Evolutionary conservation across 2,329 filamentous ascomycete species (phyloP).

Genomic region (Clonostachys sp.): DNA sequence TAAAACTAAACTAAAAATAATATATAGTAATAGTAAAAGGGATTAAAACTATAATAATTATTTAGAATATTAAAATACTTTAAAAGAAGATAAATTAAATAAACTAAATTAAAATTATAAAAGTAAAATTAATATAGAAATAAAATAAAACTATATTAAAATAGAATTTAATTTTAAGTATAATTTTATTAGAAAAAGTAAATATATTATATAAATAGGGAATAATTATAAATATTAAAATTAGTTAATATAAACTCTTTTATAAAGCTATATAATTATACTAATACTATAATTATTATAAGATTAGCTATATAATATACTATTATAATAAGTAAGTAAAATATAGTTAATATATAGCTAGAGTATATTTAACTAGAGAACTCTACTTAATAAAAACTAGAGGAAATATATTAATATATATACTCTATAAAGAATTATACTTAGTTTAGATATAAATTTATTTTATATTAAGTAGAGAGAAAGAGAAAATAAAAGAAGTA

Average conservation of each 20-base stretch:
- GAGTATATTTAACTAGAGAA: too few relatives aligned
- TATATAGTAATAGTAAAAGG: neutral
- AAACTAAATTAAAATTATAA: neutral
- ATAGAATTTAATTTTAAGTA: neutral
- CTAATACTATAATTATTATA: neutral
- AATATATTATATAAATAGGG: neutral
- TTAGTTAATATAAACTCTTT: neutral
- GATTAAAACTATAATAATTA: neutral
- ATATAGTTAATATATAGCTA: too few relatives aligned
- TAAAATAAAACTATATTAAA: neutral
- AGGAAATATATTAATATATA: too few relatives aligned
- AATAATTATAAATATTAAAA: neutral
- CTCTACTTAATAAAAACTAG: too few relatives aligned
- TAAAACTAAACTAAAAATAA: neutral
- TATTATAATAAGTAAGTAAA: too few relatives aligned
- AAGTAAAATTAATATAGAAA: neutral
- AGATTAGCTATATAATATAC: neutral
- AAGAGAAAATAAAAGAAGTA: too few relatives aligned
- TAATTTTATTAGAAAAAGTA: neutral
- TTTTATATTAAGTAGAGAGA: too few relatives aligned
- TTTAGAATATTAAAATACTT: neutral
- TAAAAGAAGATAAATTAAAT: neutral
- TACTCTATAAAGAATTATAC: too few relatives aligned
- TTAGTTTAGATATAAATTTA: too few relatives aligned
- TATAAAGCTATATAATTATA: neutral